A percentile compares a stretch with the other conserved stretches of the same genome.
Evolutionary conservation across 208 protist species (phyloP).

Genomic region (Wallacemonas sp.): DNA sequence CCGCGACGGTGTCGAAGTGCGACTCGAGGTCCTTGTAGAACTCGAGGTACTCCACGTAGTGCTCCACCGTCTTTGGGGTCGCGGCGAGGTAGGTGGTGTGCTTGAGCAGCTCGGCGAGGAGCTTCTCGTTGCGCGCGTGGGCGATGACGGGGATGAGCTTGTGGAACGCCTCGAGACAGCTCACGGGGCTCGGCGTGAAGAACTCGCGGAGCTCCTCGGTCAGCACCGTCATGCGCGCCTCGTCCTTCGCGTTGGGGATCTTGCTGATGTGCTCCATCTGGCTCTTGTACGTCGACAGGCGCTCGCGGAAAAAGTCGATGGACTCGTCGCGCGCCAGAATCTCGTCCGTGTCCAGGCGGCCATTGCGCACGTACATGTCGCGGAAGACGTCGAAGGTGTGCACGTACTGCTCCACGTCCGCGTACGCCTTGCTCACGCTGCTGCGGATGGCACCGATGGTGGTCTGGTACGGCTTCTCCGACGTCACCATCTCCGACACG

Average conservation of each 20-base stretch:
- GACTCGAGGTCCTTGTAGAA: constrained; percentile 83
- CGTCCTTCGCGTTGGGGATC: constrained; percentile 84
- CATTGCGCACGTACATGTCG: constrained; percentile 91
- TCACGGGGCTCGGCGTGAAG: constrained; percentile 89
- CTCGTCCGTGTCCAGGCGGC: constrained; percentile 53
- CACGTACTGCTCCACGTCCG: constrained; percentile 81
- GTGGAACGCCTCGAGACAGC: constrained; percentile 88
- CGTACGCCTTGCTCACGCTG: constrained; percentile 68
- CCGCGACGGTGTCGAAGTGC: constrained; percentile 76
- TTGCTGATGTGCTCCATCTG: constrained; percentile 88
- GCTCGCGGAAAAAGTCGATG: constrained; percentile 90
- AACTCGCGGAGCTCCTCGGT: constrained; percentile 85
- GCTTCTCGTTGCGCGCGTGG: constrained; percentile 78
- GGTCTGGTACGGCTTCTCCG: constrained; percentile 85
- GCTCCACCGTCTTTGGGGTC: constrained; percentile 89
- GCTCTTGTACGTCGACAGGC: constrained; percentile 80
- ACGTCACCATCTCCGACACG: constrained; percentile 89
- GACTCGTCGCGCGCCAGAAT: constrained; percentile 56
- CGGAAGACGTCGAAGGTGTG: constrained; percentile 80
- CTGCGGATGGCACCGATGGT: constrained; percentile 73
- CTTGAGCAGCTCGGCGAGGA: constrained; percentile 88
- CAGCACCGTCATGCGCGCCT: constrained; percentile 89
- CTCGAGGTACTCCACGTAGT: constrained; percentile 90
- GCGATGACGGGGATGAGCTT: constrained; percentile 92
- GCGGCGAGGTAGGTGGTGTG: constrained; percentile 79